A percentile compares a stretch with the other conserved stretches of the same genome.
phyloP scores from a whole-genome alignment of 23 red algal genomes.

The Chondrus crispus region DNA sequence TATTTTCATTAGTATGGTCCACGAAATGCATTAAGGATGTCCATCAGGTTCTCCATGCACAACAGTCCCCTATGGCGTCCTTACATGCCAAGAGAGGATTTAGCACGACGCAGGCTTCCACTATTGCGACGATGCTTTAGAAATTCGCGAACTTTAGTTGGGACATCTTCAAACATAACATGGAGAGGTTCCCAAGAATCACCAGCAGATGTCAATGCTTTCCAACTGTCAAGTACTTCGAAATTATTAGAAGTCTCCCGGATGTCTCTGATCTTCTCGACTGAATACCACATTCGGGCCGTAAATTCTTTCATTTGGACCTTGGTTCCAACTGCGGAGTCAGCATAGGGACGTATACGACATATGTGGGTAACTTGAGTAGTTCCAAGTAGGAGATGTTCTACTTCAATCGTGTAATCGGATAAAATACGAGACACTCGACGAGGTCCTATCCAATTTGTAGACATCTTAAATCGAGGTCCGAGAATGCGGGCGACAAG shows the following conservation, averaged over 20 bases:
- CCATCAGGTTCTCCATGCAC: too few species aligned
- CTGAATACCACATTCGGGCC: neutral
- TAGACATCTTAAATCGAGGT: neutral
- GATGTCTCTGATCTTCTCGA: neutral
- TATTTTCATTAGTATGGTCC: too few species aligned
- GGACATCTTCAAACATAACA: slow-evolving; percentile 18
- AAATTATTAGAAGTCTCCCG: neutral
- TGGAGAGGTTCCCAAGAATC: slow-evolving; percentile 14
- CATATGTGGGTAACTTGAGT: neutral
- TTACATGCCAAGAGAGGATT: too few species aligned
- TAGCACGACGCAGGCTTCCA: too few species aligned
- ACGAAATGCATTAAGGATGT: too few species aligned
- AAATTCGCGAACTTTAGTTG: neutral
- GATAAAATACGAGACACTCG: neutral
- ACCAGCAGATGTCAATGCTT: neutral
- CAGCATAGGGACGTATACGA: neutral
- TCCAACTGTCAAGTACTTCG: neutral
- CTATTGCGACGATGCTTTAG: neutral
- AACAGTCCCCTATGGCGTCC: too few species aligned
- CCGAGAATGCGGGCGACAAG: neutral
- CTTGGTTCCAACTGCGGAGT: neutral
- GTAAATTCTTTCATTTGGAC: neutral
- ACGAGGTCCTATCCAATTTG: neutral
- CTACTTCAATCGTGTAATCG: neutral
- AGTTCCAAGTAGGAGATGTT: neutral